phyloP scores from a whole-genome alignment of 352 stramenopile species.

The Phytophthora vignae region DNA sequence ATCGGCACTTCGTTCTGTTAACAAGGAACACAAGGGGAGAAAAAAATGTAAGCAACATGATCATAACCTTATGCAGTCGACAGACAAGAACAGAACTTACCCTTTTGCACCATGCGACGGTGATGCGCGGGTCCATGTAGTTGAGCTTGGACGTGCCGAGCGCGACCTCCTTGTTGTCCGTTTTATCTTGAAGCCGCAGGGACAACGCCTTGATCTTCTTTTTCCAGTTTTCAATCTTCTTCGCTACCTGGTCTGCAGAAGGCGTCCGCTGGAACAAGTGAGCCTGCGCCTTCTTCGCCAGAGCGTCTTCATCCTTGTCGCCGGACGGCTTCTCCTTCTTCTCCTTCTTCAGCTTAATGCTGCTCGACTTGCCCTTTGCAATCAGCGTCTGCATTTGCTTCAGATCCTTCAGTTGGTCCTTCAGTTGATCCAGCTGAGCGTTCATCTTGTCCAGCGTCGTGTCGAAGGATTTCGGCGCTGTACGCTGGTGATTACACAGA shows the following conservation, averaged over 20 bases:
- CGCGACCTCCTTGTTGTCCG: conserved; percentile 99
- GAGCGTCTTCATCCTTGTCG: conserved; percentile 83
- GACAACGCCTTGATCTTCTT: conserved; percentile 94
- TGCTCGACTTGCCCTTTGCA: conserved; percentile 88
- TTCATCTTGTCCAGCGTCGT: conserved; percentile 95
- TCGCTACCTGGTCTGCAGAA: conserved; percentile 93
- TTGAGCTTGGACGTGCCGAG: conserved; percentile 99
- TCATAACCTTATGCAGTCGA: conserved; percentile 15
- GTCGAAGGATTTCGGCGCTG: conserved; percentile 98
- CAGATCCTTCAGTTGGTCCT: conserved; percentile 95
- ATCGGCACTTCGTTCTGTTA: conserved; percentile 95
- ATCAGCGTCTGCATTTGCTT: conserved; percentile 92
- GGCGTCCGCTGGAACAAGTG: conserved; percentile 96
- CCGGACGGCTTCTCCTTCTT: conserved; percentile 73
- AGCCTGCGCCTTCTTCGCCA: conserved; percentile 92
- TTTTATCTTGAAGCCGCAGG: conserved; percentile 97
- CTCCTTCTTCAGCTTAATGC: conserved; percentile 93
- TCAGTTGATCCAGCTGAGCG: conserved; percentile 93
- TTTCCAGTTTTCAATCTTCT: conserved; percentile 95
- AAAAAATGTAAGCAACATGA: conserved; percentile 11
- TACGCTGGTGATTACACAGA: conserved; percentile 99
- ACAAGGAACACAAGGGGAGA: conserved; percentile 5
- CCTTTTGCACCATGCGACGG: conserved; percentile 99
- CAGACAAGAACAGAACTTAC: conserved; percentile 91
- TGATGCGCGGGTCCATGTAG: conserved; percentile 99